Base-by-base conservation (phyloP, 257 asterid species). In the Parsonsia alboflavescens region DNA sequence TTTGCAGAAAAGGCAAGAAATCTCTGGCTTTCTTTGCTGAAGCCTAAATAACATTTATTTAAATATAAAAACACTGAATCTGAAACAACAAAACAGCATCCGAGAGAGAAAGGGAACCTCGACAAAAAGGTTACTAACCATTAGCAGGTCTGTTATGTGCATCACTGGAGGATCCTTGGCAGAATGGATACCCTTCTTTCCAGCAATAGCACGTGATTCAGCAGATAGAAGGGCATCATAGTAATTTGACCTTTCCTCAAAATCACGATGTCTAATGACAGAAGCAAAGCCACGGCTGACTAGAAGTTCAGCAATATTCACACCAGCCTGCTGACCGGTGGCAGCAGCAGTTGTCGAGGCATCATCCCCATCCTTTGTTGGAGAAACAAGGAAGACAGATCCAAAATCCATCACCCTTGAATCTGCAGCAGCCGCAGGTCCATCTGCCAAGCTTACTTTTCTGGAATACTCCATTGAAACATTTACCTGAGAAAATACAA, bases 381-480 rank as follows among this genome's bases (percentile, higher is more conserved):
- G 78, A 59, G 85, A 71, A 15, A 62, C 83, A 77, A 89, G 87
- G 88, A 95, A 95, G 70, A 95, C 89, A 10, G 99, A 74, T 79
- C 99, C 99, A 84, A 95, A 95, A 85, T 95, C 97, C 98, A 95
- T 90, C 78, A 89, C 92, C 80, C 84, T 87, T 26, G 93, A 82
- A 79, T 92, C 97, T 2, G 90, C 65, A 0, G 89, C 83, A 70
- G 88, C 78, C 70, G 82, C 84, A 65, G 88, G 79, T n/a, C 97
- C 99, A 69, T 92, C 99, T 64, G 84, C 82, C 77, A 89, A 53
- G 80, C 71, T 70, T 57, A 94, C 91, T 86, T 92, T 95, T 81
- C 99, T 82, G 48, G 97, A 95, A 78, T 95, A 95, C 82, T 95
- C 99, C 99, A 95, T 92, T 1, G 96, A 89, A 81, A 92, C 98